These are phyloP conservation scores for Ophiocordyceps polyrhachis-furcata DNA, from an alignment of 2,329 filamentous ascomycete genomes.

Conservation along the genomic window DNA sequence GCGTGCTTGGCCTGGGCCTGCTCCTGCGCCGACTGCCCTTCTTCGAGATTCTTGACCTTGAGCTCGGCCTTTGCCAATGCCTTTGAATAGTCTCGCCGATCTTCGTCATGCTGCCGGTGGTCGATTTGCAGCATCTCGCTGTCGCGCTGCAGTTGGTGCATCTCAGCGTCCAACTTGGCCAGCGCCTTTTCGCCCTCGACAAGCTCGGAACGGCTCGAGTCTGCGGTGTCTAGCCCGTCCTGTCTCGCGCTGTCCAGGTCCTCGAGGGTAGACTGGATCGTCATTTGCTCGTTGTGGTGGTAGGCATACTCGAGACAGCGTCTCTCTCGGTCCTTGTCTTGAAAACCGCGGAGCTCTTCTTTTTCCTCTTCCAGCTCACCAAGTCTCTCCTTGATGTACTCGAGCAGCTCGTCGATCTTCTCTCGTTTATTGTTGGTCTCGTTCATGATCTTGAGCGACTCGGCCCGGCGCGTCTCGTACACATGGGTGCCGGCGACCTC, in stretches of 20 bases:
- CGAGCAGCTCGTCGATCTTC: slow-evolving; percentile 84
- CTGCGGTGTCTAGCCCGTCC: slow-evolving; percentile 67
- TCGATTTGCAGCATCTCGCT: slow-evolving; percentile 74
- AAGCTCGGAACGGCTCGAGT: slow-evolving; percentile 61
- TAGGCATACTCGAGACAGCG: slow-evolving; percentile 89
- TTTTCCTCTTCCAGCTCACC: slow-evolving; percentile 91
- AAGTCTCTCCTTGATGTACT: slow-evolving; percentile 80
- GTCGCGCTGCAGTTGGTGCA: slow-evolving; percentile 62
- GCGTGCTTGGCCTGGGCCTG: slow-evolving; percentile 54
- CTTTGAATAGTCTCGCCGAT: slow-evolving; percentile 67
- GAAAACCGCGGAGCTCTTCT: slow-evolving; percentile 81
- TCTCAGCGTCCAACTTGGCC: slow-evolving; percentile 55
- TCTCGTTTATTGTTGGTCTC: slow-evolving; percentile 88
- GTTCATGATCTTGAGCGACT: slow-evolving; percentile 91
- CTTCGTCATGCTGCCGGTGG: slow-evolving; percentile 71
- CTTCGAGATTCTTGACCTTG: slow-evolving; percentile 62
- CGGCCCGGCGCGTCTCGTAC: slow-evolving; percentile 78
- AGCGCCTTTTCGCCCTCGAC: slow-evolving; percentile 65
- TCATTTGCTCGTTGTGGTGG: slow-evolving; percentile 73
- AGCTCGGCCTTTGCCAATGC: slow-evolving; percentile 71
- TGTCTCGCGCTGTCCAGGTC: slow-evolving; percentile 67
- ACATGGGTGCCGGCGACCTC: slow-evolving; percentile 97
- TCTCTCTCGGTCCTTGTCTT: slow-evolving; percentile 85
- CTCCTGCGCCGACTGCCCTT: slow-evolving; percentile 63
- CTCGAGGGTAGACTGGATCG: slow-evolving; percentile 59